Evolutionary conservation across 257 asterid species (phyloP), one percentile per base, ranked within the genome.

Genomic region (Solanum piurae): DNA sequence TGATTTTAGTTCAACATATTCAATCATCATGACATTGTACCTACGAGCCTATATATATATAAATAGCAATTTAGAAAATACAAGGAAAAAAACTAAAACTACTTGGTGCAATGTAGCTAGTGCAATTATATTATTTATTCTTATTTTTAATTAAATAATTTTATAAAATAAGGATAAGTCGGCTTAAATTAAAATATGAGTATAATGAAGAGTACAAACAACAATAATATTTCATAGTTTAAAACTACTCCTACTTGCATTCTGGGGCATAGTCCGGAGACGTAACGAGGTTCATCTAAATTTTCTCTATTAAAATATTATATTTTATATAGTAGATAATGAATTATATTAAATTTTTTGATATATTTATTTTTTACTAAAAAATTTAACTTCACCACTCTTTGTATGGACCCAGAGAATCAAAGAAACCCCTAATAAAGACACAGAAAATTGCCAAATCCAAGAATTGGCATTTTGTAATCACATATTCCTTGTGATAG

Each of bases 351-450:
- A 29, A 29, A 1, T 29, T 29, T 29, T 29, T 29, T 29, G 13
- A 64, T n/a, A n/a, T 11, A 2, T 64, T 6, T 3, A 27, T 7
- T 12, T 66, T 6, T 13, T 68, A 27, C 7, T 68, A 27, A 27
- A 68, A 6, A 0, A 6, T 68, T 12, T 68, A 1, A 7, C 0
- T 12, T 5, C 0, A 1, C 1, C 9, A 6, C 21, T 68, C 2
- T 13, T 68, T 16, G 2, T 9, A 7, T 69, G 5, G 12, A 9
- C 5, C 13, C 2, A 2, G 1, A 11, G 66, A 16, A 79, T 79
- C 27, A 79, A 27, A 29, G 6, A 7, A 79, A 44, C 2, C 27
- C 16, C 25, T 9, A 44, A 14, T 27, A 12, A 44, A 27, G 38
- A 79, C 27, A 79, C 13, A 77, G 0, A 27, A 46, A 80, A 80